These are phyloP conservation scores for Echria macrotheca DNA, from an alignment of 495 filamentous ascomycete species.

Conservation along the genomic window DNA sequence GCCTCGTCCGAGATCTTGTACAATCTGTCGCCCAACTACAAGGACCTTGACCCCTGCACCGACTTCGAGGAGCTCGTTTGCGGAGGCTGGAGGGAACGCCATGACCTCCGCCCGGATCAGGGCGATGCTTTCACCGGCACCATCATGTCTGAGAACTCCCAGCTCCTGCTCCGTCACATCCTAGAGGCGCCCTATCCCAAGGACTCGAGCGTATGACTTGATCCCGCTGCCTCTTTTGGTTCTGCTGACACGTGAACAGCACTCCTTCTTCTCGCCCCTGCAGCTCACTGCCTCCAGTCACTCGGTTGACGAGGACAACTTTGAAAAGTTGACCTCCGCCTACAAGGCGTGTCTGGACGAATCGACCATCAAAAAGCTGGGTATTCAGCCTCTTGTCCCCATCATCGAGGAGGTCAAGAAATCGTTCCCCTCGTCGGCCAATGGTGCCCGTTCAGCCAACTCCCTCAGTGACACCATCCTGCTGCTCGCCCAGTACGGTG, in stretches of 20 bases:
- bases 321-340: slow-evolving; percentile 56
- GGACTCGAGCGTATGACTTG: too few species aligned
- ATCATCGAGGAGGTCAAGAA: slow-evolving; percentile 30
- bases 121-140: slow-evolving; percentile 56
- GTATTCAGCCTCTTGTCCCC: slow-evolving; percentile 48
- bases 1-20: slow-evolving; percentile 62
- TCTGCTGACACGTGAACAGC: too few species aligned
- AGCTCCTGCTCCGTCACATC: slow-evolving; percentile 52
- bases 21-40: slow-evolving; percentile 60
- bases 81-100: slow-evolving; percentile 57
- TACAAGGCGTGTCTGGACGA: slow-evolving; percentile 65
- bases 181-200: slow-evolving; percentile 53
- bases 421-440: neutral
- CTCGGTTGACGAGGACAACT: slow-evolving; percentile 52
- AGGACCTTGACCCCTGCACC: slow-evolving; percentile 60
- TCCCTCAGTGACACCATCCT: slow-evolving; percentile 8
- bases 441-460: neutral
- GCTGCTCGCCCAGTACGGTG: slow-evolving; percentile 45
- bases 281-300: slow-evolving; percentile 24
- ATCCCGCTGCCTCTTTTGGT: too few species aligned
- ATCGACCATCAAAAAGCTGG: slow-evolving; percentile 45
- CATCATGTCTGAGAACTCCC: slow-evolving; percentile 51
- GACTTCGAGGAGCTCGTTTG: slow-evolving; percentile 66
- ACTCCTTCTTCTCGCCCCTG: slow-evolving; percentile 42
- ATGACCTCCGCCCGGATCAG: slow-evolving; percentile 64